Percentiles rank a stretch among this genome's conserved stretches.
Evolutionary conservation across 345 rosid species (phyloP).

Genomic region (Aurinia saxatilis): DNA sequence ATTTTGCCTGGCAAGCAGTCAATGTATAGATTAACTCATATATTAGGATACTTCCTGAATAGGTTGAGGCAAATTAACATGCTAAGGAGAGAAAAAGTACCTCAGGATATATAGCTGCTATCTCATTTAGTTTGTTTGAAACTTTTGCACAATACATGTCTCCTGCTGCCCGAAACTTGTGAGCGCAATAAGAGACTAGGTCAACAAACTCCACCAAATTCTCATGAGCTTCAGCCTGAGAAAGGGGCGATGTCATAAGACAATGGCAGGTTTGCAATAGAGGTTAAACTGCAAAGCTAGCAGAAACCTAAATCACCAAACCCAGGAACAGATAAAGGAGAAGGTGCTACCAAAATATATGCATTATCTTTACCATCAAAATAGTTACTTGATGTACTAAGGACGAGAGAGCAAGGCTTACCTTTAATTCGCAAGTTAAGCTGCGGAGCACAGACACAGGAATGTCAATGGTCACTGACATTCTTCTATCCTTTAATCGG

Average conservation of each 20-base stretch:
- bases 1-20: slow-evolving; percentile 43
- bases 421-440: slow-evolving; percentile 49
- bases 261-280: not conserved
- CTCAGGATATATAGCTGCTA: slow-evolving; percentile 41
- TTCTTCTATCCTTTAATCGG: slow-evolving; percentile 29
- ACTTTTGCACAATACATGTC: slow-evolving; percentile 37
- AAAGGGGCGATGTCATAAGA: not conserved
- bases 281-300: slow-evolving; percentile 4
- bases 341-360: slow-evolving; percentile 5
- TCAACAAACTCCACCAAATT: slow-evolving; percentile 44
- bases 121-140: slow-evolving; percentile 41
- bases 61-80: slow-evolving; percentile 4
- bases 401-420: slow-evolving; percentile 11
- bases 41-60: slow-evolving; percentile 16
- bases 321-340: slow-evolving; percentile 4
- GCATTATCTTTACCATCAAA: not conserved
- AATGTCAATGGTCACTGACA: slow-evolving; percentile 32
- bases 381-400: not conserved
- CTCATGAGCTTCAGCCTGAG: slow-evolving; percentile 45
- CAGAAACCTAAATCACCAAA: slow-evolving; percentile 8
- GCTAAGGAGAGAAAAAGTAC: slow-evolving; percentile 35
- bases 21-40: slow-evolving; percentile 15
- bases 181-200: slow-evolving; percentile 65
- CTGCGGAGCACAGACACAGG: slow-evolving; percentile 34
- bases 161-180: slow-evolving; percentile 46